Conservation (phyloP, 2,329 filamentous ascomycete genomes). For the Cladobotryum protrusum region DNA sequence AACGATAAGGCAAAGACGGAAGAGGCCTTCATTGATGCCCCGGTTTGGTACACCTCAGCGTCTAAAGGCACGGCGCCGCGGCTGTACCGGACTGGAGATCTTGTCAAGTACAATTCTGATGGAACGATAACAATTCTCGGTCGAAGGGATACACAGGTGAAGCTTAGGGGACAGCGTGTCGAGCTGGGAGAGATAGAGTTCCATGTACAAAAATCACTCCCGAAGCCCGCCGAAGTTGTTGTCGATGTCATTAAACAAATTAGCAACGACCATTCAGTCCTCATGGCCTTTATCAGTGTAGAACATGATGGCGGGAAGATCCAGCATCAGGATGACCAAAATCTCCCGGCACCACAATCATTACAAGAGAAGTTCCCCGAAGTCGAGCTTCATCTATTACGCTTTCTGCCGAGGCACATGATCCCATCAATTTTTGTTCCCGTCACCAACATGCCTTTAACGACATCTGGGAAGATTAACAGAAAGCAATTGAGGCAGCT, state of each 20-base stretch:
- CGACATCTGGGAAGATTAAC: constrained; percentile 13
- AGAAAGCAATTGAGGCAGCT: constrained; percentile 3
- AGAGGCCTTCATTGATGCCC: too few relatives aligned
- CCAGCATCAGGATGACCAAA: too few relatives aligned
- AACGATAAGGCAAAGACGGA: neutral
- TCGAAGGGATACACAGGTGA: constrained; percentile 50
- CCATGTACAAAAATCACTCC: neutral
- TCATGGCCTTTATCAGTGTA: too few relatives aligned
- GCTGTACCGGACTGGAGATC: constrained; percentile 13
- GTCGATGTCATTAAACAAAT: too few relatives aligned
- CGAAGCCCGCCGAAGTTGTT: too few relatives aligned
- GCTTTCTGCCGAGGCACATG: constrained; percentile 14
- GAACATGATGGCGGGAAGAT: too few relatives aligned
- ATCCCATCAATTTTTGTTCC: constrained; percentile 14
- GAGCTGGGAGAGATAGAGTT: constrained; percentile 31
- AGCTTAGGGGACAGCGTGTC: constrained; percentile 48
- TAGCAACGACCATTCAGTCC: too few relatives aligned
- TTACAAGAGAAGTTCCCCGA: neutral
- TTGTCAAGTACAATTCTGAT: constrained; percentile 19
- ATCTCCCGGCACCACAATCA: too few relatives aligned
- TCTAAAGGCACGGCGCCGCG: neutral
- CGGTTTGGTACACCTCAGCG: too few relatives aligned
- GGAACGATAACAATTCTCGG: constrained; percentile 37
- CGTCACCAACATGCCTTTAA: constrained; percentile 10
- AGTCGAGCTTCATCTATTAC: neutral